phyloP scores from a whole-genome alignment of 1,284 basidiomycete species.

The Puccinia coronata region DNA sequence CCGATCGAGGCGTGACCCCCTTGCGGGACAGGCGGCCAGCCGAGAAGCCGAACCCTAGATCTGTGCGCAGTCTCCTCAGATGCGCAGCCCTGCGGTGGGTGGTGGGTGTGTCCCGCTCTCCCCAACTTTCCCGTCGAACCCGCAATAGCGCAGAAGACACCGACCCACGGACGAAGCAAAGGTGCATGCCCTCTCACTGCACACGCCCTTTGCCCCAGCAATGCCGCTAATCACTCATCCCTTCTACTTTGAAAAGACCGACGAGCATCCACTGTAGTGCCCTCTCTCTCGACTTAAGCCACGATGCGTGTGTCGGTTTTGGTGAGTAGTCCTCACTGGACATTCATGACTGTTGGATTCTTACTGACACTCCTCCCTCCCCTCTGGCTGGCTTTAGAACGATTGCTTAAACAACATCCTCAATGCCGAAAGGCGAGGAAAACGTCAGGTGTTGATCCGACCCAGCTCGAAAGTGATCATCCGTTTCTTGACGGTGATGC shows the following conservation, averaged over 20 bases:
- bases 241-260: constrained; percentile 27
- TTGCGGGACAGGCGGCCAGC: neutral
- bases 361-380: neutral
- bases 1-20: neutral
- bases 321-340: constrained; percentile 33
- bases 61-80: constrained; percentile 1
- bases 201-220: constrained; percentile 51
- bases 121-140: neutral
- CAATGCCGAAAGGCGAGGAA: constrained; percentile 96
- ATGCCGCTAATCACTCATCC: constrained; percentile 23
- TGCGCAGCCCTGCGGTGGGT: neutral
- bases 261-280: constrained; percentile 3
- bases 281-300: constrained; percentile 17
- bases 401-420: constrained; percentile 95
- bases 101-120: too few relatives aligned
- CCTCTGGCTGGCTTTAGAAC: constrained; percentile 60
- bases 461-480: constrained; percentile 95
- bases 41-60: neutral
- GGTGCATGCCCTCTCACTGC: constrained; percentile 49
- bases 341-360: too few relatives aligned
- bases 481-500: constrained; percentile 95
- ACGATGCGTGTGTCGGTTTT: constrained; percentile 56
- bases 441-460: constrained; percentile 90
- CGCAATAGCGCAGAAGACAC: neutral
- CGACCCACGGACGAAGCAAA: constrained; percentile 32